Percentiles rank a stretch among this genome's conserved stretches.
These are phyloP conservation scores for Pisolithus sp. DNA, from an alignment of 768 basidiomycete genomes.

Conservation along the genomic window DNA sequence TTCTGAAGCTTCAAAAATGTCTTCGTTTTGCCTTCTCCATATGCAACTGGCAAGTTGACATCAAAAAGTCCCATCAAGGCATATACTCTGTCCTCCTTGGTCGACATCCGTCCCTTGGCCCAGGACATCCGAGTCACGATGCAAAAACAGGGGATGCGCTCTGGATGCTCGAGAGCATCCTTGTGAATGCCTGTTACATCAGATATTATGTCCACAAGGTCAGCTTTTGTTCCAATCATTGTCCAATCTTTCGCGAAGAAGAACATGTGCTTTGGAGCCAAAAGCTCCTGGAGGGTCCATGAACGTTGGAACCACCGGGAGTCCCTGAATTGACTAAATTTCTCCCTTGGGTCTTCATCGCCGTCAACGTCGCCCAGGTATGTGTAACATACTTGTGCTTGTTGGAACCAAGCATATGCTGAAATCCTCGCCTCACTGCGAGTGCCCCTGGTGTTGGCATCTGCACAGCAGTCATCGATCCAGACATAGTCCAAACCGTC, in stretches of 20 bases:
- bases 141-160: neutral
- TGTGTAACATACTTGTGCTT: conserved; percentile 10
- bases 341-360: neutral
- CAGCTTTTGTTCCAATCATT: conserved; percentile 6
- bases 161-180: neutral
- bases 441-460: conserved; percentile 10
- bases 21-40: conserved; percentile 13
- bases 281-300: neutral
- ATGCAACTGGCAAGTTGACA: conserved; percentile 9
- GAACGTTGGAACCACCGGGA: conserved; percentile 10
- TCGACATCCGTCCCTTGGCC: conserved; percentile 13
- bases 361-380: conserved; percentile 8
- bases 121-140: conserved; percentile 7
- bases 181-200: conserved; percentile 1
- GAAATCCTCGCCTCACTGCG: conserved; percentile 10
- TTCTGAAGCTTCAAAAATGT: conserved; percentile 11
- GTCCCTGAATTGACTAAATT: neutral
- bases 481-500: conserved; percentile 9
- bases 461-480: conserved; percentile 12
- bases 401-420: conserved; percentile 12
- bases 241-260: conserved; percentile 12
- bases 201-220: neutral
- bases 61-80: conserved; percentile 11
- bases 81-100: conserved; percentile 12
- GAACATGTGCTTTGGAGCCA: conserved; percentile 9